phyloP scores from a whole-genome alignment of 164 flowering plant species.

The Annona squamosa region DNA sequence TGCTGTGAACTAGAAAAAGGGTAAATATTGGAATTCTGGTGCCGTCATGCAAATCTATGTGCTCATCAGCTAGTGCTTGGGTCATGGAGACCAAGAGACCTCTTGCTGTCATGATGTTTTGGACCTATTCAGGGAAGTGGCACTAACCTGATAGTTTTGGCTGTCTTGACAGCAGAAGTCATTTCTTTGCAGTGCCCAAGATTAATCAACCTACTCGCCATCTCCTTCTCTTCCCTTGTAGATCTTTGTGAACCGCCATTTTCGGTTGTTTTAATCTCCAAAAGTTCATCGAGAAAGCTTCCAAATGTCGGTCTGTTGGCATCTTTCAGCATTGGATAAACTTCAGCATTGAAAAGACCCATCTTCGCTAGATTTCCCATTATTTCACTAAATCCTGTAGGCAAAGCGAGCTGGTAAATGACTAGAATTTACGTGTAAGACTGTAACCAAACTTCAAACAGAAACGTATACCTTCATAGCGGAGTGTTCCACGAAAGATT shows the following conservation, averaged over 20 bases:
- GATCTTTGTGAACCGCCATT: slow-evolving; percentile 15
- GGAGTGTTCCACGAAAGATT: slow-evolving; percentile 91
- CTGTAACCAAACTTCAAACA: neutral
- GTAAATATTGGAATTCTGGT: neutral
- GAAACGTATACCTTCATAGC: slow-evolving; percentile 71
- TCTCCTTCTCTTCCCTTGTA: slow-evolving; percentile 35
- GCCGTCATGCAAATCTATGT: neutral
- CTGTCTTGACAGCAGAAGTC: slow-evolving; percentile 50
- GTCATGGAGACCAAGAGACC: neutral
- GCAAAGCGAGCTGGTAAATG: slow-evolving; percentile 4
- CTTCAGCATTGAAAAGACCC: slow-evolving; percentile 56
- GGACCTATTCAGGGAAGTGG: neutral
- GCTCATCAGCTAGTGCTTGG: neutral
- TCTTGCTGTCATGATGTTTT: neutral
- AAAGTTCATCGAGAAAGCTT: slow-evolving; percentile 51
- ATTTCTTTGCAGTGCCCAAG: slow-evolving; percentile 61
- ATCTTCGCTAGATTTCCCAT: slow-evolving; percentile 77
- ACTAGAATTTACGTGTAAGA: neutral
- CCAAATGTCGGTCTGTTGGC: slow-evolving; percentile 44
- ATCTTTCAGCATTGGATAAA: slow-evolving; percentile 41
- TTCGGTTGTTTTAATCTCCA: slow-evolving; percentile 23
- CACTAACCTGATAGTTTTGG: slow-evolving; percentile 62
- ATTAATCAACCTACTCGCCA: slow-evolving; percentile 38
- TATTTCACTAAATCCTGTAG: slow-evolving; percentile 70
- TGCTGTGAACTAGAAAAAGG: neutral